Base-by-base conservation (phyloP, 805 yeast species). In the Ogataea pilisensis region DNA sequence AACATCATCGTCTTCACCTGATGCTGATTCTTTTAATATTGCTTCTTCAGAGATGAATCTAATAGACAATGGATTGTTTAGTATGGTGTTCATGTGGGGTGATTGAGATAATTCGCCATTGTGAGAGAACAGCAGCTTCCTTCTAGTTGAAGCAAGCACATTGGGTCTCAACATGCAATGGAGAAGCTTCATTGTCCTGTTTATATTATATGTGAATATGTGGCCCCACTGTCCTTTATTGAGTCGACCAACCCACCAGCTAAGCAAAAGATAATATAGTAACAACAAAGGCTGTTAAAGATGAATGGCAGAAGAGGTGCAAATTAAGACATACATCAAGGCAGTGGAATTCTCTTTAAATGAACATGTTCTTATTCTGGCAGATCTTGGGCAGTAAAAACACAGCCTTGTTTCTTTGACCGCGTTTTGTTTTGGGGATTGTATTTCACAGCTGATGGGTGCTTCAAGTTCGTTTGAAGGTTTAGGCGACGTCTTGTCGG, bases 1-100 rank as follows among this genome's bases (percentile, higher is more conserved):
- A 2, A 77, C 80, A 32, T 70, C 73, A 5, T 66, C 74, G 3
- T 70, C 71, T 40, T 78, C 85, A 38, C 82, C 84, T 6, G 72
- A 66, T 44, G 73, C 74, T 39, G 70, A 66, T 44, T 72, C 54
- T 34, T 54, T 51, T 33, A 52, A 38, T n/a, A 61, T 49, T 0
- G 61, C 51, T 16, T 63, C 58, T 38, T 58, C 63, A 6, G 63
- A 50, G 11, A 60, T 46, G 13, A 21, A 40, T 24, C 52, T 38
- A 19, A 9, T 11, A 11, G 19, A 29, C 7, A 22, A 22, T 11
- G 26, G 11, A 22, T 31, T 18, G 13, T 4, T 9, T 20, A 4
- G 37, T 5, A 27, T n/a, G 13, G 16, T 27, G 30, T 27, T 27
- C 16, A 27, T 22, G 26, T 22, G 26, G 26, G 26, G 26, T 22